A percentile compares a stretch with the other conserved stretches of the same genome.
These are phyloP conservation scores for Meyerozyma guilliermondii DNA, from an alignment of 1,139 yeast genomes.

Conservation along the genomic window DNA sequence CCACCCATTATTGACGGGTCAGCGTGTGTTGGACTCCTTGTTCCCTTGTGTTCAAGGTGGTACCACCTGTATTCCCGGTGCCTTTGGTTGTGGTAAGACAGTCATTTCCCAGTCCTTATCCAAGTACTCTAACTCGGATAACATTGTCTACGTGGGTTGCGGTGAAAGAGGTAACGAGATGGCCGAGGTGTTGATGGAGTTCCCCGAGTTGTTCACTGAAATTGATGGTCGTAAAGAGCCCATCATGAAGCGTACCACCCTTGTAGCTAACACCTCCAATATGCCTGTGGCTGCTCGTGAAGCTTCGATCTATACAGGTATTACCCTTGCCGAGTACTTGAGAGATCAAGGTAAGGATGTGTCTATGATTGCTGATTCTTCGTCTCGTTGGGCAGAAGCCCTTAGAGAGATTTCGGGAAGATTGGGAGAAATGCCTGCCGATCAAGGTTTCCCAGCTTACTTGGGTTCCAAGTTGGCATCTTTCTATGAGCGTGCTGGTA, in stretches of 20 bases:
- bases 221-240: conserved; percentile 93
- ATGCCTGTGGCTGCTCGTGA: conserved; percentile 99
- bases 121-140: conserved; percentile 94
- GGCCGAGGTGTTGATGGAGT: conserved; percentile 99
- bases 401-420: conserved; percentile 99
- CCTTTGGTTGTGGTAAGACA: conserved; percentile 99
- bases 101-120: conserved; percentile 97
- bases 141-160: conserved; percentile 87
- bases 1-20: conserved; percentile 94
- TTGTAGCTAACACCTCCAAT: conserved; percentile 97
- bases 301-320: conserved; percentile 98
- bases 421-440: conserved; percentile 99
- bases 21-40: conserved; percentile 94
- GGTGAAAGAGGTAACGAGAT: conserved; percentile 98
- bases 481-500: conserved; percentile 99
- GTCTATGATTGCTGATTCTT: conserved; percentile 98
- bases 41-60: conserved; percentile 99
- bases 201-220: conserved; percentile 95
- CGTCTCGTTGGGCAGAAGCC: conserved; percentile 99
- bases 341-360: conserved; percentile 99
- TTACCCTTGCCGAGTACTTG: conserved; percentile 96
- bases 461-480: conserved; percentile 98
- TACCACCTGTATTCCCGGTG: conserved; percentile 99
- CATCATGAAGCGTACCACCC: conserved; percentile 97
- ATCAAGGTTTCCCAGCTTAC: conserved; percentile 99